Conservation (phyloP, 805 yeast species). For the Candida berthetii region DNA sequence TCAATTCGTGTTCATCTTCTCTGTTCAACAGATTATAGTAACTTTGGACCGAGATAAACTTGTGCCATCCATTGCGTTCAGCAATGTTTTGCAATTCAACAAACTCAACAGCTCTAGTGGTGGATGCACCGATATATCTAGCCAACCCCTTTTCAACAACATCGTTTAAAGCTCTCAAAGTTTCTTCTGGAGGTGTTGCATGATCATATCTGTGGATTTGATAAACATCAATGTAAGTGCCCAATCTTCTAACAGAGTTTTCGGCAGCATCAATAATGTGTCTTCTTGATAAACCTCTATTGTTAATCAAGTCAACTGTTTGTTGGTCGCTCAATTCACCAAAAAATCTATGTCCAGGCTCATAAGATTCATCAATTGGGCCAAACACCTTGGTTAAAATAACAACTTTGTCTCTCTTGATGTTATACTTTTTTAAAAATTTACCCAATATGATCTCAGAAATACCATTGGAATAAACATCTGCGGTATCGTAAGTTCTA, state of each 20-base stretch:
- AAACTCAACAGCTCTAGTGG: conserved; percentile 53
- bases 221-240: conserved; percentile 46
- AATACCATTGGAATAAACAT: conserved; percentile 35
- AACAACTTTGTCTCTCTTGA: conserved; percentile 43
- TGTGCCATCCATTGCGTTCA: conserved; percentile 48
- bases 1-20: conserved; percentile 64
- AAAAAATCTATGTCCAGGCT: no score
- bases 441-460: conserved; percentile 44
- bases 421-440: conserved; percentile 41
- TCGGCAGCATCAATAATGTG: conserved; percentile 37
- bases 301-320: conserved; percentile 27
- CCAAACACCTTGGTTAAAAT: conserved; percentile 39
- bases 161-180: conserved; percentile 50
- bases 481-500: conserved; percentile 44
- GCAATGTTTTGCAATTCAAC: conserved; percentile 50
- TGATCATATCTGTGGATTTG: conserved; percentile 54
- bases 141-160: conserved; percentile 38
- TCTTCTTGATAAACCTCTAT: conserved; percentile 37
- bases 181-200: conserved; percentile 40
- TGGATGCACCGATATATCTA: conserved; percentile 58
- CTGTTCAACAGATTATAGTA: conserved; percentile 49
- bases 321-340: no score
- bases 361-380: conserved; percentile 23
- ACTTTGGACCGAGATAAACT: conserved; percentile 55
- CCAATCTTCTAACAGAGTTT: conserved; percentile 38